Conservation (phyloP, 257 asterid genomes). For the Solanum pennellii region DNA sequence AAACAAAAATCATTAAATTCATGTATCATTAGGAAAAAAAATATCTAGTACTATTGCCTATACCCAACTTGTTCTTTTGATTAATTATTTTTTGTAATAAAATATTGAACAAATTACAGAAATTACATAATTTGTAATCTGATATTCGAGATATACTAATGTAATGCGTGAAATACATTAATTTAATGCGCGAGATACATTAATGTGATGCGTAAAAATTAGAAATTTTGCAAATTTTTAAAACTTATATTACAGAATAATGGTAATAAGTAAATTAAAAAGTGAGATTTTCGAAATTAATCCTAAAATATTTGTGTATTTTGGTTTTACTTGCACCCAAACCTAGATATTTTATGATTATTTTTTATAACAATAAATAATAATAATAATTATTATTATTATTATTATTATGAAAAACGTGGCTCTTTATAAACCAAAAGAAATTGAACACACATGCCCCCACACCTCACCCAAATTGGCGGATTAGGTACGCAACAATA, state of each 20-base stretch:
- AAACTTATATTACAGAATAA: no score
- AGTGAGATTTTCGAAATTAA: no score
- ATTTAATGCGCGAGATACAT: no score
- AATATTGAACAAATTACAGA: background rate
- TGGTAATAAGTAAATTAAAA: no score
- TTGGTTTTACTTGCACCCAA: background rate
- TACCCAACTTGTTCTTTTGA: background rate
- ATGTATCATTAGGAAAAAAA: background rate
- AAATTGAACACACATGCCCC: background rate
- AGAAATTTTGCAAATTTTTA: fast-evolving
- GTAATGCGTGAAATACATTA: no score
- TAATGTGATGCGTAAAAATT: no score
- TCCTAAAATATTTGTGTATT: background rate
- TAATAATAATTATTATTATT: no score
- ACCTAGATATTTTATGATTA: background rate
- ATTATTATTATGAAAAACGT: background rate
- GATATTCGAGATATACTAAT: no score
- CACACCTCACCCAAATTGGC: background rate
- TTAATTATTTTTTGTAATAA: background rate
- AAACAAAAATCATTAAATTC: background rate
- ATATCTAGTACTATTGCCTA: background rate
- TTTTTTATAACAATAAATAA: no score
- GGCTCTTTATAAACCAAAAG: background rate
- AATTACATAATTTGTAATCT: no score
- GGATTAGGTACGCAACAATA: background rate